Percentiles rank a stretch among this genome's conserved stretches.
Evolutionary conservation across 2,329 filamentous ascomycete species (phyloP).

Genomic region (Dactylella cylindrospora): DNA sequence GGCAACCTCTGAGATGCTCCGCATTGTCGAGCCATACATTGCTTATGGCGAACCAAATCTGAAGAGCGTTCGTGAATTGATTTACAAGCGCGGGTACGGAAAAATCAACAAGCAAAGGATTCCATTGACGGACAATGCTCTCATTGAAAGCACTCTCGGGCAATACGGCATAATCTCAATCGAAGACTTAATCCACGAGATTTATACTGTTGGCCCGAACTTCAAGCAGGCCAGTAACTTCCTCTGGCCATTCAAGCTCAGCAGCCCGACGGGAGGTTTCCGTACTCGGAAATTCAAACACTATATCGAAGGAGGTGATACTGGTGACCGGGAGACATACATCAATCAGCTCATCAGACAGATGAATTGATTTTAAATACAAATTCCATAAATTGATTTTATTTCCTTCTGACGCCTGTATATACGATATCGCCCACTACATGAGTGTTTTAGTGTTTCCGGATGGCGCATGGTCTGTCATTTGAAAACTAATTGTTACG

Average conservation of each 20-base stretch:
- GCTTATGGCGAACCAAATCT: conserved; percentile 99
- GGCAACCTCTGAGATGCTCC: conserved; percentile 95
- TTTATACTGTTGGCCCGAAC: conserved; percentile 97
- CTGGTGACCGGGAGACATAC: conserved; percentile 97
- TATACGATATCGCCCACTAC: conserved; percentile 1
- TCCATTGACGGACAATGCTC: conserved; percentile 92
- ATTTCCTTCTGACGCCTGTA: conserved; percentile 1
- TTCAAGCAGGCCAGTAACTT: conserved; percentile 99
- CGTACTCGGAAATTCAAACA: conserved; percentile 96
- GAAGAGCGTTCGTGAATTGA: conserved; percentile 96
- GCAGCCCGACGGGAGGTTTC: conserved; percentile 97
- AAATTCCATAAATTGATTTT: not conserved
- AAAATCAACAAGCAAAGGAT: conserved; percentile 99
- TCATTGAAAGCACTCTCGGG: conserved; percentile 94
- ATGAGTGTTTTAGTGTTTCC: no score
- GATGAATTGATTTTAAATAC: conserved; percentile 69
- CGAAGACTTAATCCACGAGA: conserved; percentile 99
- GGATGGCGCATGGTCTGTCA: no score
- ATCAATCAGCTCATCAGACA: conserved; percentile 95
- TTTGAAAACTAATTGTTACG: no score
- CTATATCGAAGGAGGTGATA: conserved; percentile 97
- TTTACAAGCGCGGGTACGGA: conserved; percentile 99
- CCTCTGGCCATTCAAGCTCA: conserved; percentile 99
- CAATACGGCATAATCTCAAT: conserved; percentile 99
- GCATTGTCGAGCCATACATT: conserved; percentile 97